These are phyloP conservation scores for Priceomyces medius DNA, from an alignment of 805 yeast genomes.

Conservation along the genomic window DNA sequence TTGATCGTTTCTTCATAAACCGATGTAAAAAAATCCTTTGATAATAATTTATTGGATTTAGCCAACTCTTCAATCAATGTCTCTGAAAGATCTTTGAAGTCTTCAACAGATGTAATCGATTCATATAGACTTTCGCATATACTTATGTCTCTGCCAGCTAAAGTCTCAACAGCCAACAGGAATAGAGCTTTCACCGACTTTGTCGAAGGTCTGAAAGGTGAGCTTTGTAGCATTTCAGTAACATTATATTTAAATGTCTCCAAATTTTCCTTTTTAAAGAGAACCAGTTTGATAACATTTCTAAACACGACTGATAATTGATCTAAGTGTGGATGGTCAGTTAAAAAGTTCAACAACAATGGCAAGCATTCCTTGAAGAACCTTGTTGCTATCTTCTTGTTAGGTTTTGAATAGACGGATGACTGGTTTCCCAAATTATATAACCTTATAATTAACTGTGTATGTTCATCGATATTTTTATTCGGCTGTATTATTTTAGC, in stretches of 20 bases:
- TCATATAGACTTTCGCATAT: constrained; percentile 50
- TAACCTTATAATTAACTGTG: constrained; percentile 20
- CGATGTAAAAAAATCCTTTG: constrained; percentile 48
- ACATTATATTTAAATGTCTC: constrained; percentile 27
- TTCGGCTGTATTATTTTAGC: constrained; percentile 8
- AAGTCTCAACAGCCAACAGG: constrained; percentile 26
- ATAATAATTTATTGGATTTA: constrained; percentile 50
- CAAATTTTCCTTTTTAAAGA: constrained; percentile 15
- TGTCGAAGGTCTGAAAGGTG: constrained; percentile 7
- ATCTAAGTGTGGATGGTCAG: neutral
- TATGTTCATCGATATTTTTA: constrained; percentile 20
- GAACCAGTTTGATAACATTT: constrained; percentile 6
- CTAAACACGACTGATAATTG: constrained; percentile 1
- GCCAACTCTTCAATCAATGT: constrained; percentile 47
- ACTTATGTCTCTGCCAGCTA: constrained; percentile 31
- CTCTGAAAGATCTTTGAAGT: constrained; percentile 42
- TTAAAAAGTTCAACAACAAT: constrained; percentile 9
- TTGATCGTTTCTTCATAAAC: constrained; percentile 34
- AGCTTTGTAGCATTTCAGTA: constrained; percentile 26
- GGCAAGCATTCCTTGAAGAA: constrained; percentile 27
- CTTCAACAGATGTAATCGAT: constrained; percentile 29
- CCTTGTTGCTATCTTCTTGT: constrained; percentile 30
- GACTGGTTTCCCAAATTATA: constrained; percentile 13
- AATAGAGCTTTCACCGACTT: constrained; percentile 20
- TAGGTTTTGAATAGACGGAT: constrained; percentile 20